Evolutionary conservation across 306 rosid species (phyloP).

Genomic region (Gastrolobium bilobum): DNA sequence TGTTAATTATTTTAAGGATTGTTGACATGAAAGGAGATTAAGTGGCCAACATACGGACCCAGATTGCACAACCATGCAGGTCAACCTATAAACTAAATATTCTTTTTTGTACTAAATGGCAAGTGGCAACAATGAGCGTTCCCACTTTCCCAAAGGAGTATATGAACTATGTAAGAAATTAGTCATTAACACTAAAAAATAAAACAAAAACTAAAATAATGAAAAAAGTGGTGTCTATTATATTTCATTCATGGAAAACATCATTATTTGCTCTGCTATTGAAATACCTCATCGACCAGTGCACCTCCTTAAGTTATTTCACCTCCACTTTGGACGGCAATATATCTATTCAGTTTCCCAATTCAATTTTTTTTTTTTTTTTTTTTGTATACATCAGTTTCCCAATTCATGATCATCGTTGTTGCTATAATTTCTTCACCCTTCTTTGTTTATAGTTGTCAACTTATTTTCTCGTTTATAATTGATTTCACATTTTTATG

Average conservation of each 20-base stretch:
- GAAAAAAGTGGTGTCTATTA: slow-evolving; percentile 32
- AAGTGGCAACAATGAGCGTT: slow-evolving; percentile 55
- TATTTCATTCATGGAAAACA: slow-evolving; percentile 66
- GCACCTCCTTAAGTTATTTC: slow-evolving; percentile 51
- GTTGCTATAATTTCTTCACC: not conserved
- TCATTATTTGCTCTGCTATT: slow-evolving; percentile 60
- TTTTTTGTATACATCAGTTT: too few relatives aligned
- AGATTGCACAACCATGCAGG: slow-evolving; percentile 55
- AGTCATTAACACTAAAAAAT: slow-evolving; percentile 28
- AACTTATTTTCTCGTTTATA: not conserved
- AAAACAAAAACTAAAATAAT: slow-evolving; percentile 41
- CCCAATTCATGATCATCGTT: slow-evolving; percentile 35
- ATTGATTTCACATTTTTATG: not conserved
- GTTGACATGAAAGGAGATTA: slow-evolving; percentile 46
- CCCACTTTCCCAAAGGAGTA: slow-evolving; percentile 83
- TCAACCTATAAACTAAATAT: slow-evolving; percentile 44
- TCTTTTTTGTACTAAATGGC: slow-evolving; percentile 31
- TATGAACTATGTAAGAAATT: slow-evolving; percentile 62
- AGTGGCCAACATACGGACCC: slow-evolving; percentile 85
- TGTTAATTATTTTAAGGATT: slow-evolving; percentile 34
- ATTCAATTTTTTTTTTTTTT: too few relatives aligned
- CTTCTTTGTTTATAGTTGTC: not conserved
- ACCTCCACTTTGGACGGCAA: slow-evolving; percentile 82
- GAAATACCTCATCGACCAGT: slow-evolving; percentile 39
- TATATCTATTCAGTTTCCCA: slow-evolving; percentile 47